Evolutionary conservation across 2,329 filamentous ascomycete genomes (phyloP), one percentile per base, ranked within the genome.

Genomic region (Clonostachys rosea): DNA sequence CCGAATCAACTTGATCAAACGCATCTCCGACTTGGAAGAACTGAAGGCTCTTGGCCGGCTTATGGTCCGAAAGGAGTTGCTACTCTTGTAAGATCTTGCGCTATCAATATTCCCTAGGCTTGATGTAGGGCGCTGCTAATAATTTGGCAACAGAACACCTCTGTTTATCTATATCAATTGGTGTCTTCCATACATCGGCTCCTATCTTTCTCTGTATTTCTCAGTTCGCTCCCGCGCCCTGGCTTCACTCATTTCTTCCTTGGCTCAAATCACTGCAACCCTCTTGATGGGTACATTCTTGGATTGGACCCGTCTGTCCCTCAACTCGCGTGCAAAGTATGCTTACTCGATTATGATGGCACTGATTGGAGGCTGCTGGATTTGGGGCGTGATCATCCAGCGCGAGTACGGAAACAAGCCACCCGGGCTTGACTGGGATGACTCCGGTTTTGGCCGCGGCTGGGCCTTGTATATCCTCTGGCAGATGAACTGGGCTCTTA

Each of bases 171-270:
- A 44, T 8, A 33, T 35, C 20, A 37, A 34, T 12, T 45, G 11
- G 16, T 33, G 17, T 5, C 24, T 44, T 5, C 16, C 14, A 2
- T 34, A n/a, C 10, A 17, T 16, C n/a, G 45, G 42, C 3, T 45
- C 51, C 0, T 54, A 51, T 46, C 40, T 54, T 14, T 16, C 39
- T 62, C 66, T 86, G 12, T 91, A 83, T 83, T 88, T 90, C 57
- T 77, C 75, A 2, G 87, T 90, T 2, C 76, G 86, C 2, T 72
- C 84, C 2, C 73, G 87, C 42, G 84, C 87, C 0, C 67, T 90
- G 2, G 86, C 83, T 0, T 89, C 85, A 0, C 87, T 91, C 54
- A 58, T 90, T 4, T 84, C 82, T 4, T 52, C 52, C 3, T 34
- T 53, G 1, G 48, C 47, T 34, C 53, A 52, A n/a, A 56, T 53